Evolutionary conservation across 441 rosid species (phyloP).

Genomic region (Corymbia citriodora): DNA sequence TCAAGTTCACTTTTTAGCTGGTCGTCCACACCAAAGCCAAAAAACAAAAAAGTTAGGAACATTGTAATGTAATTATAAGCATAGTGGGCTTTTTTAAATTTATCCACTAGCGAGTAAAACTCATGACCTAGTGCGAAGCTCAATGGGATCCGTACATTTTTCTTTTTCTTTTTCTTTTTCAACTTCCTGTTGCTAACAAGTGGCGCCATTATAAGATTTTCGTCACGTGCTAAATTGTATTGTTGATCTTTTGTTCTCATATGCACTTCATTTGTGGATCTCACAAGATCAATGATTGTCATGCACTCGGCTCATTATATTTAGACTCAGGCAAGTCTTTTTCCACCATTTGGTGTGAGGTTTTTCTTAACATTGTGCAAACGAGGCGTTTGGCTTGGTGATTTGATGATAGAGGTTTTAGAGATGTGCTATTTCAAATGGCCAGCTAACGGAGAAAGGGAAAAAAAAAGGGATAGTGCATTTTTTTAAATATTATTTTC

Average conservation of each 20-base stretch:
- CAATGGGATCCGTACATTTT: not conserved
- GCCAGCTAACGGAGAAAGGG: not conserved
- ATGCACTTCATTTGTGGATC: not conserved
- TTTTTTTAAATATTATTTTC: not conserved
- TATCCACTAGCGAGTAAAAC: not conserved
- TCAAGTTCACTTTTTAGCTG: not conserved
- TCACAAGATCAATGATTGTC: not conserved
- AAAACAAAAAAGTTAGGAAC: not conserved
- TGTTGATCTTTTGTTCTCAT: not conserved
- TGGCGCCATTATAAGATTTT: not conserved
- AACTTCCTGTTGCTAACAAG: not conserved
- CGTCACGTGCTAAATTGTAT: not conserved
- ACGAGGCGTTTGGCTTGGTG: not conserved
- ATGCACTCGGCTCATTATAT: not conserved
- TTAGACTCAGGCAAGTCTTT: not conserved
- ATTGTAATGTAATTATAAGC: not conserved
- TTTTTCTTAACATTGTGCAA: not conserved
- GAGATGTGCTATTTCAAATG: not conserved
- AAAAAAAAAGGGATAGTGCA: not conserved
- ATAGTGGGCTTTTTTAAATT: not conserved
- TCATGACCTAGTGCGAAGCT: not conserved
- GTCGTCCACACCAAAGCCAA: not conserved
- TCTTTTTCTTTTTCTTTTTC: not conserved
- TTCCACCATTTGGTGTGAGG: not conserved
- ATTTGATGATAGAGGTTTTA: not conserved